Conservation (phyloP, 257 asterid species). For the Penstemon eatonii region DNA sequence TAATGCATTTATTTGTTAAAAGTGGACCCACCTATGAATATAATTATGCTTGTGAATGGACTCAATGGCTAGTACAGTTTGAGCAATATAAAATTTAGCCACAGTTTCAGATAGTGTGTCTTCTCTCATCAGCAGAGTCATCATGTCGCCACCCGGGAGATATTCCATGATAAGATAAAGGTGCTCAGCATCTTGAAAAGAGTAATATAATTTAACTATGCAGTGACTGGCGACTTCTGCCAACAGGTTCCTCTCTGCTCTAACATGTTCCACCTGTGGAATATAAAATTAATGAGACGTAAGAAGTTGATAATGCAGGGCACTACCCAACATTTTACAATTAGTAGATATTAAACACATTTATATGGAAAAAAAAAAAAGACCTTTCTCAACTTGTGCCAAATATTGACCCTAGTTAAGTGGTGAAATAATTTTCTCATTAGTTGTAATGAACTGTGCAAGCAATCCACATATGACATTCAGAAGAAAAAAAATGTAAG, state of each 20-base stretch:
- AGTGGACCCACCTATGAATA: conserved; percentile 73
- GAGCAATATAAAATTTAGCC: conserved; percentile 93
- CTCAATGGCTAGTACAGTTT: conserved; percentile 88
- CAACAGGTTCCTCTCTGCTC: conserved; percentile 90
- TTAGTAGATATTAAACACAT: background rate
- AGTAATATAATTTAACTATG: conserved; percentile 86
- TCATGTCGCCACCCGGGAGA: conserved; percentile 98
- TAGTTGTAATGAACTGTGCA: background rate
- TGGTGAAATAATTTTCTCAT: background rate
- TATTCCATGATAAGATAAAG: conserved; percentile 94
- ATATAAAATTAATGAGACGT: conserved; percentile 26
- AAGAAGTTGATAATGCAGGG: conserved; percentile 20
- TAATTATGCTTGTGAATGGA: conserved; percentile 93
- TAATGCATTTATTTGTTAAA: conserved; percentile 11
- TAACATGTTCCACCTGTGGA: conserved; percentile 87
- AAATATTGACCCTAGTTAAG: conserved; percentile 20
- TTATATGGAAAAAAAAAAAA: background rate
- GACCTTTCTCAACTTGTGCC: background rate
- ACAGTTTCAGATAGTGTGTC: conserved; percentile 80
- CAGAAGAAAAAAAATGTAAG: background rate
- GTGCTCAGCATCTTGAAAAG: conserved; percentile 93
- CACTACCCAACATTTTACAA: conserved; percentile 13
- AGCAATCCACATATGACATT: background rate
- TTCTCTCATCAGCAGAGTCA: conserved; percentile 95
- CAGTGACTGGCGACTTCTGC: conserved; percentile 98